Percentiles rank a stretch among this genome's conserved stretches.
These are phyloP conservation scores for Pleurotus tuber-regium DNA, from an alignment of 768 basidiomycete species.

Conservation along the genomic window DNA sequence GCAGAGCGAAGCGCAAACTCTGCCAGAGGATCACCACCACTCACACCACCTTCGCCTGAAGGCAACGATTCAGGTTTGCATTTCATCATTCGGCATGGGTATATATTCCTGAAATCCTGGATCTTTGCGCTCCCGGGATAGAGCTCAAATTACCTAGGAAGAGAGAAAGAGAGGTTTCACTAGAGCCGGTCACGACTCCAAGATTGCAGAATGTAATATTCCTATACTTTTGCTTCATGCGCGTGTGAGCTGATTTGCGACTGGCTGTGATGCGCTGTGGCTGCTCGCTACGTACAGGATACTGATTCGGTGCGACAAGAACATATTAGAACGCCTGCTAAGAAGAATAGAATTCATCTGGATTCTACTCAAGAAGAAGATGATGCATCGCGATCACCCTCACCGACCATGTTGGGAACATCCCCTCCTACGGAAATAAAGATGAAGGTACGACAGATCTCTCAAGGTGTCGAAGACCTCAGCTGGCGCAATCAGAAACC, in stretches of 20 bases:
- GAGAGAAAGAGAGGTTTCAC: constrained; percentile 74
- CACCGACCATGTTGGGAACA: constrained; percentile 40
- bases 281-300: constrained; percentile 41
- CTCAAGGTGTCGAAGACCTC: constrained; percentile 76
- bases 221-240: constrained; percentile 1
- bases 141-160: constrained; percentile 60
- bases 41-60: constrained; percentile 46
- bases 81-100: neutral
- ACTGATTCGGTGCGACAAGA: constrained; percentile 35
- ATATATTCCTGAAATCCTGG: neutral
- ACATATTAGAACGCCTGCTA: constrained; percentile 57
- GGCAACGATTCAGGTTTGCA: constrained; percentile 40
- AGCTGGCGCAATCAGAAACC: constrained; percentile 58
- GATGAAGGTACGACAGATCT: constrained; percentile 69
- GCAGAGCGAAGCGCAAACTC: neutral
- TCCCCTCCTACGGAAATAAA: constrained; percentile 82
- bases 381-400: constrained; percentile 41
- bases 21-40: constrained; percentile 28
- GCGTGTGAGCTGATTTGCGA: constrained; percentile 7
- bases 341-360: constrained; percentile 70
- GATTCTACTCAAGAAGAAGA: constrained; percentile 66
- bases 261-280: constrained; percentile 1
- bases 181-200: constrained; percentile 61
- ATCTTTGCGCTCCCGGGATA: constrained; percentile 14
- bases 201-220: constrained; percentile 27